Evolutionary conservation across 75 land plant species (phyloP), one percentile per base, ranked within the genome.

Genomic region (Picea glauca): DNA sequence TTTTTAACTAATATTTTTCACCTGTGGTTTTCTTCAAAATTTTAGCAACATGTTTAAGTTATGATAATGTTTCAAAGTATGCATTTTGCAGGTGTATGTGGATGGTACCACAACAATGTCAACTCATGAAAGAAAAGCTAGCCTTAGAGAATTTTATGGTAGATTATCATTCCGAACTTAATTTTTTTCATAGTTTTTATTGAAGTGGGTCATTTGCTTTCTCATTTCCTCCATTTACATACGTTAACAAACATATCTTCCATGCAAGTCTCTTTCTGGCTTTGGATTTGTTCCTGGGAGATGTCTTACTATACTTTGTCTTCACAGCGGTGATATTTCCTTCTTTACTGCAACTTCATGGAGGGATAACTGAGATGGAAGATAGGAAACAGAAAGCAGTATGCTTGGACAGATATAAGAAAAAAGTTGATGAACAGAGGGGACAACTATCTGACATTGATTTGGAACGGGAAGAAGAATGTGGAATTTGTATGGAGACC

Each of bases 401-500:
- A 3, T 96, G 91, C 73, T 82, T 87, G 81, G 98, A 96, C 62
- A 82, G 91, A 77, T 92, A 91, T 56, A 87, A 87, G 80, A 96
- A 90, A 79, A 92, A 80, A 80, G 86, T 84, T 50, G 96, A 93
- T 58, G 93, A 91, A 50, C 87, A 88, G 50, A 59, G 82, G 54
- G 80, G 78, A 50, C 75, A 86, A 30, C 74, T 79, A 62, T 81
- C 90, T 32, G 98, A 92, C 59, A 54, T 86, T 26, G 98, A 96
- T 82, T 35, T 90, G 70, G 98, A 96, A 83, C 85, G 98, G 79
- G 98, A 95, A 75, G 88, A 90, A 77, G 98, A 95, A 83, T 95
- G 98, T 84, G 93, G 95, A 5, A 95, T 95, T 35, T 95, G 98
- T 79, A 95, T 95, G 98, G 98, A 95, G 83, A 82, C 77, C 62